Evolutionary conservation across 192 early-diverging fungal species (phyloP).

Genomic region (Backusella australiensis): DNA sequence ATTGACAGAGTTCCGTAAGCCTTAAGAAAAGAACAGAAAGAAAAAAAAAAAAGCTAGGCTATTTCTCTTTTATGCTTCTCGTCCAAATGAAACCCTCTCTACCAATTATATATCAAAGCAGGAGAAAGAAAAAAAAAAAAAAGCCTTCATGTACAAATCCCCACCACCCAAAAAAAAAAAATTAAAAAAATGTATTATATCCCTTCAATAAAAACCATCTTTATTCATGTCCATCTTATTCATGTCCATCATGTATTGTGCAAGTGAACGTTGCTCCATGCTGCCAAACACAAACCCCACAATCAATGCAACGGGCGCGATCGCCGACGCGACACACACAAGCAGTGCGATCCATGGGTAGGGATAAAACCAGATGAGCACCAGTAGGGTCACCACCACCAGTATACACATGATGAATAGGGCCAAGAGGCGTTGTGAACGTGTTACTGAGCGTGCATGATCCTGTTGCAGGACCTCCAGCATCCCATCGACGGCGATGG

Average conservation of each 20-base stretch:
- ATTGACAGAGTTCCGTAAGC: slow-evolving; percentile 82
- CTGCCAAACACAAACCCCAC: slow-evolving; percentile 34
- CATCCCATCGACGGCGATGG: not conserved
- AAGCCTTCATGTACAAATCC: not conserved
- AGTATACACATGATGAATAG: not conserved
- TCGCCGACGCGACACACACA: not conserved
- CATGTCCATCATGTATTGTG: slow-evolving; percentile 20
- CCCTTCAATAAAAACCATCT: not conserved
- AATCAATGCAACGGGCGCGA: slow-evolving; percentile 11
- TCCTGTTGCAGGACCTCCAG: not conserved
- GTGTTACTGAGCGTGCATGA: not conserved
- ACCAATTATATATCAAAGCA: not conserved
- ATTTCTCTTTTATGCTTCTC: not conserved
- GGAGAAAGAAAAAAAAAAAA: not conserved
- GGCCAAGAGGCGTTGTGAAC: not conserved
- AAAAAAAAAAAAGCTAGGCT: not conserved
- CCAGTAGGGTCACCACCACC: not conserved
- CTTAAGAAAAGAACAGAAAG: slow-evolving; percentile 36
- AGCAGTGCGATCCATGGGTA: not conserved
- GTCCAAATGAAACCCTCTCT: too few relatives aligned
- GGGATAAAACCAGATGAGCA: not conserved
- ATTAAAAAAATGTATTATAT: not conserved
- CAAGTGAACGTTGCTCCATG: slow-evolving; percentile 11
- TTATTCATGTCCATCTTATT: not conserved
- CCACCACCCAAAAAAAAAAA: not conserved